Percentiles rank a stretch among this genome's conserved stretches.
Evolutionary conservation across 2,329 filamentous ascomycete species (phyloP).

Genomic region (Pseudopyrenochaeta lycopersici): DNA sequence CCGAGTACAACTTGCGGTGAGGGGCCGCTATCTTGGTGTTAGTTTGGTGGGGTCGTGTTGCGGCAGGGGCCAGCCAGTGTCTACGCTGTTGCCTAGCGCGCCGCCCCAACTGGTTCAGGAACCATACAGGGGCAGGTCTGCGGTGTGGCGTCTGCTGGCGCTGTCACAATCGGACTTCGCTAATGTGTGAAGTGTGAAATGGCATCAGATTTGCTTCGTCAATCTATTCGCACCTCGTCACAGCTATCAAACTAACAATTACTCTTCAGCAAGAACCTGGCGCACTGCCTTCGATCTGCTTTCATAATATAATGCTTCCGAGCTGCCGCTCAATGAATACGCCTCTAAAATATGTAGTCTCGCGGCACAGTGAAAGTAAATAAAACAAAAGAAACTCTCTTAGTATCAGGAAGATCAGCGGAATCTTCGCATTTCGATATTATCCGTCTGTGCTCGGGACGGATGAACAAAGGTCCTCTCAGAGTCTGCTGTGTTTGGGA

Average conservation of each 20-base stretch:
- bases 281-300: conserved; percentile 17
- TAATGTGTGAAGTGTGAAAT: background rate
- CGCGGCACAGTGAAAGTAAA: background rate
- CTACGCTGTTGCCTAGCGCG: conserved; percentile 21
- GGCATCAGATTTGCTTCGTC: background rate
- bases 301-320: background rate
- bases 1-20: conserved; percentile 23
- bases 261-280: background rate
- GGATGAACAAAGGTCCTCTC: conserved; percentile 34
- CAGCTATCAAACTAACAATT: background rate
- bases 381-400: conserved; percentile 1
- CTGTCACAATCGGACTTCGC: background rate
- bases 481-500: conserved; percentile 27
- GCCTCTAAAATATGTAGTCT: background rate
- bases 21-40: conserved; percentile 23
- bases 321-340: background rate
- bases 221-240: background rate
- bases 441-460: conserved; percentile 39
- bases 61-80: conserved; percentile 24
- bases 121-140: conserved; percentile 1
- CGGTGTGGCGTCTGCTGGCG: too few species aligned
- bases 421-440: conserved; percentile 44
- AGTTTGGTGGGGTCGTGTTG: conserved; percentile 26
- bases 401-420: conserved; percentile 12
- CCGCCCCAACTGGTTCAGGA: conserved; percentile 11